phyloP scores from a whole-genome alignment of 2,329 filamentous ascomycete genomes.

The Teratosphaeria zuluensis region DNA sequence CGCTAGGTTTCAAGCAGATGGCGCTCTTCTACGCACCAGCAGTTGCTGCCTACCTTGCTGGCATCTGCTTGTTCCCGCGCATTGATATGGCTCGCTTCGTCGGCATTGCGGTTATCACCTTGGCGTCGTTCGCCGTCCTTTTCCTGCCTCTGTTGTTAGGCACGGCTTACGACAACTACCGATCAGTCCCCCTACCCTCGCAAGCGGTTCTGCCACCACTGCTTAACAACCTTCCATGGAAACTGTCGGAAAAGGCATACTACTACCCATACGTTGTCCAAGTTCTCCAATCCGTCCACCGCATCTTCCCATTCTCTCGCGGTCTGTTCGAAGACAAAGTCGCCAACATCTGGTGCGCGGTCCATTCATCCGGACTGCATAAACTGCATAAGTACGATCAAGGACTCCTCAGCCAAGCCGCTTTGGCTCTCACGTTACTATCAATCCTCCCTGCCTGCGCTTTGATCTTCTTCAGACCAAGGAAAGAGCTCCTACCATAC shows the following conservation, averaged over 20 bases:
- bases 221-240: conserved; percentile 52
- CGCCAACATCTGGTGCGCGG: conserved; percentile 92
- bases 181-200: conserved; percentile 52
- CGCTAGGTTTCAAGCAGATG: conserved; percentile 99
- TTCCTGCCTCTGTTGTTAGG: conserved; percentile 67
- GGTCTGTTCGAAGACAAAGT: conserved; percentile 98
- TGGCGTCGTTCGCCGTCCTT: conserved; percentile 62
- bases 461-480: conserved; percentile 68
- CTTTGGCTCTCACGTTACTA: conserved; percentile 62
- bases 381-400: conserved; percentile 71
- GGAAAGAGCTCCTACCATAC: conserved; percentile 65
- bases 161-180: conserved; percentile 57
- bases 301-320: conserved; percentile 93
- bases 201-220: conserved; percentile 36
- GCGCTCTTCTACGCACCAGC: conserved; percentile 92
- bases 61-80: conserved; percentile 69
- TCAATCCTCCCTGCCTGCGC: conserved; percentile 72
- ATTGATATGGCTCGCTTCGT: conserved; percentile 60
- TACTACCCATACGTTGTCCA: conserved; percentile 72
- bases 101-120: conserved; percentile 64
- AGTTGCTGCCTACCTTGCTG: conserved; percentile 84
- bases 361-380: conserved; percentile 64
- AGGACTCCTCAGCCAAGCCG: conserved; percentile 62
- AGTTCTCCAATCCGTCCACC: conserved; percentile 71
- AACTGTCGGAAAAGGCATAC: conserved; percentile 51